Conservation (phyloP, 2,329 filamentous ascomycete genomes). For the Colletotrichum lentis region DNA sequence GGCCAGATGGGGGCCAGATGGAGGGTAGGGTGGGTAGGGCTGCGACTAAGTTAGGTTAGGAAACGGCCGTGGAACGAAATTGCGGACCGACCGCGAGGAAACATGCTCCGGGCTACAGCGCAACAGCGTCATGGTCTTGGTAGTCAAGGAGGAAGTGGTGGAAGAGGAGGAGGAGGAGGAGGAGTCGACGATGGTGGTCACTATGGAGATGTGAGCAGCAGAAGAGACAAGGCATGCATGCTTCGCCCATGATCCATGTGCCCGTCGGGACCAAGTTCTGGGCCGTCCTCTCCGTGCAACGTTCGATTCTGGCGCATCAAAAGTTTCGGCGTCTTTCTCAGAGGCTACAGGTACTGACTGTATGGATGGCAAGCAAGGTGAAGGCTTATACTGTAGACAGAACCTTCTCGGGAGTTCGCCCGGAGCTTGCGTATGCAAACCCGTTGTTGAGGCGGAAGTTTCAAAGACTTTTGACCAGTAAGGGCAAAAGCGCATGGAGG, state of each 20-base stretch:
- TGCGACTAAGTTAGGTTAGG: not conserved
- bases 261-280: slow-evolving; percentile 14
- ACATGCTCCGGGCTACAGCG: not conserved
- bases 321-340: slow-evolving; percentile 21
- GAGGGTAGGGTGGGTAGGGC: not conserved
- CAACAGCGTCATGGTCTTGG: not conserved
- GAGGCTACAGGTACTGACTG: too few relatives aligned
- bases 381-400: not conserved
- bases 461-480: not conserved
- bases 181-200: not conserved
- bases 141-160: not conserved
- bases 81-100: not conserved
- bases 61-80: not conserved
- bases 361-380: not conserved
- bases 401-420: not conserved
- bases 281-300: slow-evolving; percentile 12
- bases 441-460: not conserved
- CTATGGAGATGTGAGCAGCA: too few relatives aligned
- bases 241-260: not conserved
- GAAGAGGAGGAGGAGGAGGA: not conserved
- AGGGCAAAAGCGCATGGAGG: not conserved
- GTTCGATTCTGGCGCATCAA: slow-evolving; percentile 6
- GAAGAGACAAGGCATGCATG: not conserved
- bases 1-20: not conserved
- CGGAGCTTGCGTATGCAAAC: not conserved